Evolutionary conservation across 2,329 filamentous ascomycete genomes (phyloP).

Genomic region (Akanthomyces uredinophilus): DNA sequence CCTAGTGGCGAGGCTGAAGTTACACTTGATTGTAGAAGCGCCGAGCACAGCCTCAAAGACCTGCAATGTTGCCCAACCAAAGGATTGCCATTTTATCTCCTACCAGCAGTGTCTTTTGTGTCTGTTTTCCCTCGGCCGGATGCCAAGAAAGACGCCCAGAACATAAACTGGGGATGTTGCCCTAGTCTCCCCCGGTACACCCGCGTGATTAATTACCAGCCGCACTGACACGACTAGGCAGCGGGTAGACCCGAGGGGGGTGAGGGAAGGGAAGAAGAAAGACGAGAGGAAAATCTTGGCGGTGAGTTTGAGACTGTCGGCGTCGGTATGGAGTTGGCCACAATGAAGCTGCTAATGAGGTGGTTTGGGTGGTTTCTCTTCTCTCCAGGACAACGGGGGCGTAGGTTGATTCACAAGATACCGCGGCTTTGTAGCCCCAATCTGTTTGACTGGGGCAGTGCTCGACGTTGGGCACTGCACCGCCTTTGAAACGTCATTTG

Average conservation of each 20-base stretch:
- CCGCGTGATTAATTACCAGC: not conserved
- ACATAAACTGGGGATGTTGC: not conserved
- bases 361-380: not conserved
- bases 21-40: not conserved
- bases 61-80: not conserved
- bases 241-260: constrained; percentile 1
- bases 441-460: not conserved
- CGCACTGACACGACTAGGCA: not conserved
- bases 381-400: not conserved
- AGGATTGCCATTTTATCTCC: not conserved
- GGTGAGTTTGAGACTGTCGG: constrained; percentile 6
- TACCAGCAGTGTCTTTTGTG: no score
- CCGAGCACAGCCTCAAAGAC: not conserved
- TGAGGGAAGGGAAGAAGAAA: not conserved
- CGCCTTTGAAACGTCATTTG: not conserved
- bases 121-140: not conserved
- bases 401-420: not conserved
- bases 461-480: not conserved
- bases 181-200: not conserved
- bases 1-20: not conserved
- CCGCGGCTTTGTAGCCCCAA: not conserved
- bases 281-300: not conserved
- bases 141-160: not conserved
- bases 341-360: not conserved
- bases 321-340: not conserved